phyloP scores from a whole-genome alignment of 495 filamentous ascomycete genomes.

The Aspergillus coremiiformis region DNA sequence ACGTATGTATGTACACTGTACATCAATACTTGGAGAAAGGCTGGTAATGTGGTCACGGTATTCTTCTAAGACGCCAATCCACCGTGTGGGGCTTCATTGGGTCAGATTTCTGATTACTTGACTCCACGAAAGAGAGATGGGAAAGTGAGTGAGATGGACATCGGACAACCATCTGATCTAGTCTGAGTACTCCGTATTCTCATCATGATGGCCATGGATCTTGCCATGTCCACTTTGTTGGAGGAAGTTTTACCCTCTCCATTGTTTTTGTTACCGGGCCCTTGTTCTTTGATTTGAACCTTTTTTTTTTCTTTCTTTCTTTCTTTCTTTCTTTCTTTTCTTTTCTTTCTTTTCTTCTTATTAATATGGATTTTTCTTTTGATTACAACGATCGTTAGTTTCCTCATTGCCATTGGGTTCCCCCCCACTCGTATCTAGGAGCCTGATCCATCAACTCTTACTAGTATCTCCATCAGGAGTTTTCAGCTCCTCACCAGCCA shows the following conservation, averaged over 20 bases:
- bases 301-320: background rate
- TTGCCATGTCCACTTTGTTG: too few species aligned
- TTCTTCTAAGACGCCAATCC: too few species aligned
- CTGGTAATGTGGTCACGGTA: background rate
- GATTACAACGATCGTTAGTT: background rate
- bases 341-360: background rate
- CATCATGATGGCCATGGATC: too few species aligned
- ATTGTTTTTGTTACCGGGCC: background rate
- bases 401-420: background rate
- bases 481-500: constrained; percentile 16
- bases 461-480: background rate
- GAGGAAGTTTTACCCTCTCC: too few species aligned
- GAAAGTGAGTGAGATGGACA: too few species aligned
- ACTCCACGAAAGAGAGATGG: too few species aligned
- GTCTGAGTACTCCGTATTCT: too few species aligned
- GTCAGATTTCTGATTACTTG: too few species aligned
- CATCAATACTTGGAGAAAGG: too few species aligned
- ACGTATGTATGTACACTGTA: too few species aligned
- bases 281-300: background rate
- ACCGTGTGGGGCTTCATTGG: too few species aligned
- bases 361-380: background rate
- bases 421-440: background rate
- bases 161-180: too few species aligned
- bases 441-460: background rate
- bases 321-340: background rate